Conservation (phyloP, 2,329 filamentous ascomycete species). For the Penicillium italicum region DNA sequence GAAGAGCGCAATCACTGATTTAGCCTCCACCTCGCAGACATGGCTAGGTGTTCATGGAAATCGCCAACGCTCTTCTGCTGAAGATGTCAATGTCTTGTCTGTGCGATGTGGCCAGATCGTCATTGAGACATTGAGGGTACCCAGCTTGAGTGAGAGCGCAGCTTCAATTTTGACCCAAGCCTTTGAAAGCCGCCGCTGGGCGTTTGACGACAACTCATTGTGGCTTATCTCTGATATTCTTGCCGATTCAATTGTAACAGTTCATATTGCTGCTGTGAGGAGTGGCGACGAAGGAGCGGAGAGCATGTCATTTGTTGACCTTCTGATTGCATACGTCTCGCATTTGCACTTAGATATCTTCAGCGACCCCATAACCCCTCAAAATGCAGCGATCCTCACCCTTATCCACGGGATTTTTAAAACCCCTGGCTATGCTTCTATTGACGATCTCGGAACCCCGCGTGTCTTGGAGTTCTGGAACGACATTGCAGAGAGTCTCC, state of each 20-base stretch:
- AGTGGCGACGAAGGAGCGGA: conserved; percentile 39
- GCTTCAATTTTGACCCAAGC: conserved; percentile 20
- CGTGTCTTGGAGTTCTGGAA: conserved; percentile 44
- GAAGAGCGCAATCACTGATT: not conserved
- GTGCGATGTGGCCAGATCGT: conserved; percentile 34
- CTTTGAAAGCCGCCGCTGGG: conserved; percentile 21
- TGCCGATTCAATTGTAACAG: conserved; percentile 31
- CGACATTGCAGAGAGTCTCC: conserved; percentile 39
- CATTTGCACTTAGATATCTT: conserved; percentile 32
- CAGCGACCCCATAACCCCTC: conserved; percentile 28
- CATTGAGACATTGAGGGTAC: conserved; percentile 25
- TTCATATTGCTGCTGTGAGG: conserved; percentile 32
- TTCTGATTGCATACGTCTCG: conserved; percentile 38
- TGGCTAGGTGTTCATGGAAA: conserved; percentile 35
- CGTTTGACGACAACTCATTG: conserved; percentile 17
- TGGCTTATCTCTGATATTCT: conserved; percentile 13
- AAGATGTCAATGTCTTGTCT: conserved; percentile 21
- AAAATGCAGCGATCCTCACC: conserved; percentile 34
- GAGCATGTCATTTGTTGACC: conserved; percentile 40
- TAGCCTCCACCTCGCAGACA: conserved; percentile 23
- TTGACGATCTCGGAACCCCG: conserved; percentile 39
- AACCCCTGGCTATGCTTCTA: conserved; percentile 39
- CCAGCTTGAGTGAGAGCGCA: conserved; percentile 19
- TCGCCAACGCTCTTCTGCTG: conserved; percentile 11
- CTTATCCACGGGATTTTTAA: conserved; percentile 40